Base-by-base conservation (phyloP, 257 asterid species). In the Asclepias syriaca region DNA sequence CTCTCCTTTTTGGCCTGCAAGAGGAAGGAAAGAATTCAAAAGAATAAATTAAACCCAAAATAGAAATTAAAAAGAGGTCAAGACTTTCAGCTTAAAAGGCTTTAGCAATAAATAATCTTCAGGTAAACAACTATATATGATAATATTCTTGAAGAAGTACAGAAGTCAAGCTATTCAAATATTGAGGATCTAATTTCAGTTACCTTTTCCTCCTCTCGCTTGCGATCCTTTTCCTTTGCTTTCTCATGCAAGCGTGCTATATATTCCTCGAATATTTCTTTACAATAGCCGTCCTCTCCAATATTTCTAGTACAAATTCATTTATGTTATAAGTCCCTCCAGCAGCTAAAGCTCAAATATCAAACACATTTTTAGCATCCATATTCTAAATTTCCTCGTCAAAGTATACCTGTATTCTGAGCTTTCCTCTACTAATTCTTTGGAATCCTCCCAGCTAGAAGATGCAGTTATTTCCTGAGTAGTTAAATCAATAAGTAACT, bases 151-250 rank as follows among this genome's bases (percentile, higher is more conserved):
- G 15, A 37, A 63, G 46, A 34, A 10, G 21, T n/a, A 32, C 12
- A 15, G 27, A 13, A 2, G 39, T 57, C 16, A 24, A 22, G 64
- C 27, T 0, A 15, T 57, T 24, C 2, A 19, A 18, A 64, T 2
- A 64, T 37, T 7, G 29, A 18, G 68, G 40, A 37, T 45, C 50
- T 34, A 46, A 75, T 14, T 12, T 21, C 71, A 66, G 5, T 77
- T 78, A 91, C 98, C 96, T 93, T 93, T 61, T 91, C 98, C 79
- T 93, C 98, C 75, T 91, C 97, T 70, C 97, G 87, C 80, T 87
- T 91, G 63, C 96, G 96, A 71, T 91, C 99, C 85, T 92, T 95
- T 53, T 92, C 99, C 85, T 87, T 91, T 19, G 75, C 77, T 79
- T 89, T 95, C 85, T 91, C 99, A 81, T 82, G 96, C 84, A 90